Percentiles rank a stretch among this genome's conserved stretches.
Conservation (phyloP, 805 yeast species). For the Kodamaea sagamina region DNA sequence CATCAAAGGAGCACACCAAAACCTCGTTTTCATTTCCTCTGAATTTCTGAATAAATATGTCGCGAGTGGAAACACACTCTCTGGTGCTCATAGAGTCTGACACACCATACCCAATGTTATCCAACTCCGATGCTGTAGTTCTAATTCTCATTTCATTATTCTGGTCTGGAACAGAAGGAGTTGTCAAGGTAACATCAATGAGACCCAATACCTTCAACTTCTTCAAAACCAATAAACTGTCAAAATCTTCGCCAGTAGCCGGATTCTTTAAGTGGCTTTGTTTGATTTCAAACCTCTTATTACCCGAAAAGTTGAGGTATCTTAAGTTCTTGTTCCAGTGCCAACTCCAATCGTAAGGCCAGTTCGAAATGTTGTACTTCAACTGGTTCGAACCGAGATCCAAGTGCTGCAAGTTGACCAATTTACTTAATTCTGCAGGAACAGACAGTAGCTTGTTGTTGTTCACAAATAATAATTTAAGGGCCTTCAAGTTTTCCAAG, state of each 20-base stretch:
- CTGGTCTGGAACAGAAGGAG: slow-evolving; percentile 91
- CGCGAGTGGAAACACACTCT: slow-evolving; percentile 69
- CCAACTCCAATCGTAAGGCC: slow-evolving; percentile 99
- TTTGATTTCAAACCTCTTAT: slow-evolving; percentile 85
- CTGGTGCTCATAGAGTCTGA: slow-evolving; percentile 80
- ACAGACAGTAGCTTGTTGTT: slow-evolving; percentile 82
- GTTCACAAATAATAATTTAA: slow-evolving; percentile 69
- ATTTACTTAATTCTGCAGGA: slow-evolving; percentile 83
- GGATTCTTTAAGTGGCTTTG: slow-evolving; percentile 58
- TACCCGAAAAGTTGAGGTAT: slow-evolving; percentile 89
- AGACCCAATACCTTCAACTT: slow-evolving; percentile 75
- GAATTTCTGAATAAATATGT: slow-evolving; percentile 83
- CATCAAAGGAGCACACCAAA: slow-evolving; percentile 82
- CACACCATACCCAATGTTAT: slow-evolving; percentile 82
- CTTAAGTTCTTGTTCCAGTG: slow-evolving; percentile 72
- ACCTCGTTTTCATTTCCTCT: slow-evolving; percentile 83
- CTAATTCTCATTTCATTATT: slow-evolving; percentile 79
- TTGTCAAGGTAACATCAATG: slow-evolving; percentile 93
- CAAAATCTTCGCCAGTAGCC: slow-evolving; percentile 63
- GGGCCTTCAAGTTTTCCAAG: slow-evolving; percentile 57
- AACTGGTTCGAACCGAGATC: slow-evolving; percentile 91
- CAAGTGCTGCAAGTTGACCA: slow-evolving; percentile 61
- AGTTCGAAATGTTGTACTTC: slow-evolving; percentile 89
- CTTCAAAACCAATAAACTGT: slow-evolving; percentile 61
- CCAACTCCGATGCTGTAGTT: slow-evolving; percentile 80